phyloP scores from a whole-genome alignment of 805 yeast species.

The Tetrapisispora namnaoensis region DNA sequence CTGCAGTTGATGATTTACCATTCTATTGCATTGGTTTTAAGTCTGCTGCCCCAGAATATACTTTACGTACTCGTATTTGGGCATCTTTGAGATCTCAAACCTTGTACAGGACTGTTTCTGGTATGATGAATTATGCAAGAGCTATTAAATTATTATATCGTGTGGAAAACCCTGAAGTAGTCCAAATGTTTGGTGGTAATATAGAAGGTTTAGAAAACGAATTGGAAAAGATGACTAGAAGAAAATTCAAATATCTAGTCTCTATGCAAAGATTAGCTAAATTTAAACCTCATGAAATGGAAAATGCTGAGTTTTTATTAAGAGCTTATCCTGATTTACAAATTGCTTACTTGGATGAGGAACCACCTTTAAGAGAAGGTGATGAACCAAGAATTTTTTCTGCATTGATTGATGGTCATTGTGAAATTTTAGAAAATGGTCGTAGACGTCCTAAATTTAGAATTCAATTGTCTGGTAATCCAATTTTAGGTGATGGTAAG shows the following conservation, averaged over 20 bases:
- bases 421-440: conserved; percentile 60
- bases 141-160: conserved; percentile 89
- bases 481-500: conserved; percentile 87
- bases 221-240: conserved; percentile 76
- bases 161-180: conserved; percentile 90
- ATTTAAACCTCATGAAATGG: conserved; percentile 64
- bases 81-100: conserved; percentile 97
- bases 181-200: conserved; percentile 96
- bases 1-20: conserved; percentile 82
- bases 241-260: conserved; percentile 72
- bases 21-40: conserved; percentile 95
- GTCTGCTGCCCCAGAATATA: conserved; percentile 93
- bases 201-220: conserved; percentile 94
- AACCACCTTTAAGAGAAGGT: conserved; percentile 61
- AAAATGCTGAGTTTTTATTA: conserved; percentile 69
- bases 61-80: conserved; percentile 95
- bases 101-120: conserved; percentile 90
- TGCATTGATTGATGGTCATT: conserved; percentile 70
- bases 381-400: conserved; percentile 66
- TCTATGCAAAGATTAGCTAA: conserved; percentile 77
- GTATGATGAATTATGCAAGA: conserved; percentile 96
- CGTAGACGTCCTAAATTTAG: conserved; percentile 68
- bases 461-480: conserved; percentile 72
- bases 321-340: conserved; percentile 79
- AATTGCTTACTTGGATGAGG: conserved; percentile 92